Conservation (phyloP, 495 filamentous ascomycete species). For the Neurospora sp. region DNA sequence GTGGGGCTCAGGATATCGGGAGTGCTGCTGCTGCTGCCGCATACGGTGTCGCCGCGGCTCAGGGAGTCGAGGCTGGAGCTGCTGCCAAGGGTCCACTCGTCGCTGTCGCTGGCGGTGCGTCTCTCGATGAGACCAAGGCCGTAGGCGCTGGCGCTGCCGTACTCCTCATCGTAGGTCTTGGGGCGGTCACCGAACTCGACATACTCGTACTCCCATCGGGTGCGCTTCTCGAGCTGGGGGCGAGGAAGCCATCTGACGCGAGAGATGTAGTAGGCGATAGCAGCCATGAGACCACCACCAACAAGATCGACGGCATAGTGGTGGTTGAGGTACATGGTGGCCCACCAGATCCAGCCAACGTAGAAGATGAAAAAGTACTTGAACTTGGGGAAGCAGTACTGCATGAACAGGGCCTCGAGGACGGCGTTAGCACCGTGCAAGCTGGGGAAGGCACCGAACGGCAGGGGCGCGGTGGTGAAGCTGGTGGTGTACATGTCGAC, state of each 20-base stretch:
- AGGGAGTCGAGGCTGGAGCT: slow-evolving; percentile 27
- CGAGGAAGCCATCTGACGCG: slow-evolving; percentile 73
- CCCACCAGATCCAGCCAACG: slow-evolving; percentile 90
- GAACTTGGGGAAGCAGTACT: slow-evolving; percentile 73
- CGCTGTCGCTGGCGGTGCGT: slow-evolving; percentile 18
- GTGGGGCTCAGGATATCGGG: slow-evolving; percentile 35
- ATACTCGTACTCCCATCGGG: slow-evolving; percentile 94
- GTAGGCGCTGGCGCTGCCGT: slow-evolving; percentile 15
- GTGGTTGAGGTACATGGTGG: slow-evolving; percentile 95
- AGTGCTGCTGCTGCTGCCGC: slow-evolving; percentile 24
- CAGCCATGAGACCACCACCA: slow-evolving; percentile 71
- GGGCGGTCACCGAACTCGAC: slow-evolving; percentile 59
- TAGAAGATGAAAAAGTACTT: slow-evolving; percentile 70
- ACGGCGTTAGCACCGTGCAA: slow-evolving; percentile 80
- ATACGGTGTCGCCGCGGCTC: slow-evolving; percentile 24
- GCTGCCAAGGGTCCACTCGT: slow-evolving; percentile 40
- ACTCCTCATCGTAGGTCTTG: slow-evolving; percentile 29
- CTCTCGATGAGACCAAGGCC: slow-evolving; percentile 24
- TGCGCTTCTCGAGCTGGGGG: slow-evolving; percentile 68
- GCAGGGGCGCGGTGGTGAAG: slow-evolving; percentile 80
- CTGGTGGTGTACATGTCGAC: slow-evolving; percentile 84
- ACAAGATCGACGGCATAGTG: slow-evolving; percentile 93
- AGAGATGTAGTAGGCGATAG: slow-evolving; percentile 68
- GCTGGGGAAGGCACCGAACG: slow-evolving; percentile 91
- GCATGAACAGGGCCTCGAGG: slow-evolving; percentile 86